Evolutionary conservation across 176 grass and related monocot genomes (phyloP), one percentile per base, ranked within the genome.

Genomic region (Saccharum officinarum): DNA sequence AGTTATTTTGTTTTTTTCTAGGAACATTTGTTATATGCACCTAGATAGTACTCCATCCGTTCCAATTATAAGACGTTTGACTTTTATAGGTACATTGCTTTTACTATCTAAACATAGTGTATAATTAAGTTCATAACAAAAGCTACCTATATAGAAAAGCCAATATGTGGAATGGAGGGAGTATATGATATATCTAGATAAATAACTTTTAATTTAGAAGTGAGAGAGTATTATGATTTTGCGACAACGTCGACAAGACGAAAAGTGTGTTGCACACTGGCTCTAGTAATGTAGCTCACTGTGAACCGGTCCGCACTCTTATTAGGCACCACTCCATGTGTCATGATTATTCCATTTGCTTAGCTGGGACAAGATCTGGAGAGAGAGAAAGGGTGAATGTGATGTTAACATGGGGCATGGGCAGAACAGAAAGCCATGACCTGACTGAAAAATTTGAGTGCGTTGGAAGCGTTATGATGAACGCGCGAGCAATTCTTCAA

Each of bases 291-390:
- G 76, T 38, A 23, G 47, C 12, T 57, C 62, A 69, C 41, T 28
- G 73, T 82, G 71, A 66, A 90, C 44, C 77, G 71, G 9, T 77
- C 66, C 45, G 26, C 84, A 54, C 34, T 46, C 45, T 31, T 22
- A 55, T 55, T 69, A 33, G 70, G 79, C 66, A 47, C 17, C 20
- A 75, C 63, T 61, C 52, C 79, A 73, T 57, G 47, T 50, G 47
- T 17, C 47, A 50, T 50, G 33, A 86, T 90, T 42, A 61, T 86
- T 82, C 83, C 79, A 82, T 71, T 76, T 73, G 66, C 26, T n/a
- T 73, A 20, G 16, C 18, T 55, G 52, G 54, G 78, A 77, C 83
- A 60, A 18, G 67, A 46, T 37, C 69, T 49, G 13, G 18, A 12
- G 17, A 50, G 47, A 52, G 49, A n/a, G n/a, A n/a, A n/a, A 17